Evolutionary conservation across 1,284 basidiomycete genomes (phyloP), one percentile per base, ranked within the genome.

Genomic region (Bondarzewia mesenterica): DNA sequence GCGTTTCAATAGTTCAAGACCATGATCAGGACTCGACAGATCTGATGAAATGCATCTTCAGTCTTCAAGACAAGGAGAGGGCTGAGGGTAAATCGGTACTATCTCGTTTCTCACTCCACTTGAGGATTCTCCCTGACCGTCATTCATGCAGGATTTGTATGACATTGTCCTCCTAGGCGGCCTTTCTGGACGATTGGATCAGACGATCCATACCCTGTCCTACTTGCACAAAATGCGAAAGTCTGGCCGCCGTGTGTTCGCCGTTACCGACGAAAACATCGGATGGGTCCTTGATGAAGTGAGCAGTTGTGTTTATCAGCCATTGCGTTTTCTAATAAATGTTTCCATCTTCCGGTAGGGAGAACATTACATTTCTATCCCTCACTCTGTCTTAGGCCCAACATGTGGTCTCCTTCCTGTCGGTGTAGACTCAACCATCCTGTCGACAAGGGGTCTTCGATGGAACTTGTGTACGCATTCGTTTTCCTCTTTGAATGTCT

Each of bases 341-440:
- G 12, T 36, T 32, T 10, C 12, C 12, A 10, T 32, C n/a, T n/a
- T n/a, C 22, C 12, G 6, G 21, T 52, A 93, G 86, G 93, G 93
- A 8, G 75, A 84, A 57, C 94, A 97, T 60, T 60, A 66, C 7
- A 86, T 98, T 48, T 62, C 72, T 7, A 75, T 96, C 46, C 82
- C 93, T 57, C 85, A 89, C 54, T 56, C 65, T 0, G 60, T 82
- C 3, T 72, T 96, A 49, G 94, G 94, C 0, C 80, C 82, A 48
- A 97, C 93, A 0, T 99, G 95, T 60, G 95, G 95, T 0, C 75
- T 99, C 14, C 74, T 99, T 8, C 96, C 95, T 0, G 76, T 99
- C 1, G 95, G 93, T 1, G 70, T 93, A 16, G 78, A 80, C 25
- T 77, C 74, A 4, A 87, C 92, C 0, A 67, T 80, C 14, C 71